A percentile compares a stretch with the other conserved stretches of the same genome.
These are phyloP conservation scores for Eragrostis curvula DNA, from an alignment of 176 grass and related monocot genomes.

Conservation along the genomic window DNA sequence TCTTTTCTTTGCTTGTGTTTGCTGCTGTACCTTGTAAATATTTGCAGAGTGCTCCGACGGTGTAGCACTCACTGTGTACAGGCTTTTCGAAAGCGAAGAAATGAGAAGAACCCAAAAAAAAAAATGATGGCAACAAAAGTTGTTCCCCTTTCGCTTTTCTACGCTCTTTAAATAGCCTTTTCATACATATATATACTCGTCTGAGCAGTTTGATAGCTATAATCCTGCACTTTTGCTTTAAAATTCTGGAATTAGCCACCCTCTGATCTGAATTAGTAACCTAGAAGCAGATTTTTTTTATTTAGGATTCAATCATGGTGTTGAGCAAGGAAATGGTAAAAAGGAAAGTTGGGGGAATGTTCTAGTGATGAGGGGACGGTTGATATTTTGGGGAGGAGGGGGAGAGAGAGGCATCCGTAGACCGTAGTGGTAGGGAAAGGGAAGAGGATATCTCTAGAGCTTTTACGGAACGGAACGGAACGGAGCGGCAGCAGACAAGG, in stretches of 20 bases:
- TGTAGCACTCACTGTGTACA: conserved; percentile 41
- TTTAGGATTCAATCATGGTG: neutral
- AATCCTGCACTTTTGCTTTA: neutral
- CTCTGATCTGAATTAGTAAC: neutral
- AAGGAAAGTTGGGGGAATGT: neutral
- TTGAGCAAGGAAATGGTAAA: neutral
- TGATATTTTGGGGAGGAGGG: conserved; percentile 37
- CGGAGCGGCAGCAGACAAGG: neutral
- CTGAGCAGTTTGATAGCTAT: neutral
- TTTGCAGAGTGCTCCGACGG: conserved; percentile 36
- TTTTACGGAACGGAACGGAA: neutral
- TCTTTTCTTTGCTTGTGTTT: conserved; percentile 1
- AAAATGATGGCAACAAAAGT: neutral
- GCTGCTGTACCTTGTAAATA: conserved; percentile 46
- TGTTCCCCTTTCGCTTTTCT: neutral
- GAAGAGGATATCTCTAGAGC: conserved; percentile 31
- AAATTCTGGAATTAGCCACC: neutral
- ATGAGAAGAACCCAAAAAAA: neutral
- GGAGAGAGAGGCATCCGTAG: no score
- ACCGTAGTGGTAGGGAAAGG: neutral
- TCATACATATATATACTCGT: no score
- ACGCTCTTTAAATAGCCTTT: neutral
- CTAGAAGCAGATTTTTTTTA: neutral
- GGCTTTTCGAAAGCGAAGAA: conserved; percentile 36
- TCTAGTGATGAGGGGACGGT: conserved; percentile 28